Evolutionary conservation across 495 filamentous ascomycete genomes (phyloP).

Genomic region (Aspergillus incahuasiensis): DNA sequence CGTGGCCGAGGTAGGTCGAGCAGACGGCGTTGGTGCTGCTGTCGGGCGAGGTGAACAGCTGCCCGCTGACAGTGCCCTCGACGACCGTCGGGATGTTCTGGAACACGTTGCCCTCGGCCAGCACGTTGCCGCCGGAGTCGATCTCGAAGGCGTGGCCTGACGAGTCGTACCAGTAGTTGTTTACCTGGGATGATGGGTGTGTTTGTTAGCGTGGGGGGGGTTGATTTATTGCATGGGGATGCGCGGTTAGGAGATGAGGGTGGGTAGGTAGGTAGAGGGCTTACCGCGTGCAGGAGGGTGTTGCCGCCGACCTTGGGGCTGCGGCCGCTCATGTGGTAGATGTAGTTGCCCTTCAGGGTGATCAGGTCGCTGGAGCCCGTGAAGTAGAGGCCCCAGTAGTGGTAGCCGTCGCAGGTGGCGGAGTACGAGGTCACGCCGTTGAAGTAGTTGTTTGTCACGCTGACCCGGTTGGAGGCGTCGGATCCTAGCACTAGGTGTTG

Average conservation of each 20-base stretch:
- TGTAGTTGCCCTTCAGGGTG: conserved; percentile 46
- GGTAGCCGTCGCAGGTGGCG: conserved; percentile 41
- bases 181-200: conserved; percentile 37
- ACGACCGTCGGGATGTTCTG: conserved; percentile 38
- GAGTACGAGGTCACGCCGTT: conserved; percentile 37
- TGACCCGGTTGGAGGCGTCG: conserved; percentile 27
- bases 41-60: conserved; percentile 38
- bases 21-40: conserved; percentile 33
- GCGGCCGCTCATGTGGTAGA: conserved; percentile 43
- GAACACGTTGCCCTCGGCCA: conserved; percentile 57
- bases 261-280: neutral
- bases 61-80: conserved; percentile 30
- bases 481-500: conserved; percentile 44
- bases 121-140: conserved; percentile 41
- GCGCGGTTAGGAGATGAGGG: neutral
- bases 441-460: neutral
- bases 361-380: conserved; percentile 36
- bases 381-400: conserved; percentile 46
- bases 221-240: no score
- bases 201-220: no score
- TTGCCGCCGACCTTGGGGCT: conserved; percentile 39
- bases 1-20: conserved; percentile 38
- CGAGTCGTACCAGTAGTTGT: conserved; percentile 56
- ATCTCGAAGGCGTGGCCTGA: conserved; percentile 56
- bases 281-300: conserved; percentile 38